Percentiles rank a stretch among this genome's conserved stretches.
Evolutionary conservation across 805 yeast species (phyloP).

Genomic region (Saturnispora serradocipensis): DNA sequence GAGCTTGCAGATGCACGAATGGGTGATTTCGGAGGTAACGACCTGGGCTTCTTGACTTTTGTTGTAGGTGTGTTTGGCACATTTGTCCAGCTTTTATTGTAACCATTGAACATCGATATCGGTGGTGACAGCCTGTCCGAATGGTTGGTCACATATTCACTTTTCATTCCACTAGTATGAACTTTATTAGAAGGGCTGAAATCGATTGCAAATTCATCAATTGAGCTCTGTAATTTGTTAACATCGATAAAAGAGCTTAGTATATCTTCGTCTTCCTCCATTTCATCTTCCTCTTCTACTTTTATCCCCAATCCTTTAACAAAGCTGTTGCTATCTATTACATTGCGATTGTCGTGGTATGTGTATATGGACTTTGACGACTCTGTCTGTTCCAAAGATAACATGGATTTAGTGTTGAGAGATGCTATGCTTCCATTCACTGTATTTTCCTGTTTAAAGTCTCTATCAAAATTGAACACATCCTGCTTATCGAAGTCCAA

Average conservation of each 20-base stretch:
- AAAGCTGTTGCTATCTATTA: background rate
- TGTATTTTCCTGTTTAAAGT: background rate
- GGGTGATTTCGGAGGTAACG: background rate
- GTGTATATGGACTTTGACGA: background rate
- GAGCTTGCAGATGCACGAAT: background rate
- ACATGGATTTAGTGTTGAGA: background rate
- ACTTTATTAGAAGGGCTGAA: background rate
- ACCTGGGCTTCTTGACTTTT: background rate
- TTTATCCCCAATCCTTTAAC: background rate
- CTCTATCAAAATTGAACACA: background rate
- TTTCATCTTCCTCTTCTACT: background rate
- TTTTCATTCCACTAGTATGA: background rate
- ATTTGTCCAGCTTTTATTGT: background rate
- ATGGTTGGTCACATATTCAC: background rate
- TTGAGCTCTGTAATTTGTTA: background rate
- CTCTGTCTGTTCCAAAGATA: background rate
- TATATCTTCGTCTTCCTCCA: background rate
- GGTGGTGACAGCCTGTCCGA: background rate
- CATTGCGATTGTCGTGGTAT: background rate
- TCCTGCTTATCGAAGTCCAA: background rate
- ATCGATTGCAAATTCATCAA: background rate
- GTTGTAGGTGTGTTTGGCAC: background rate
- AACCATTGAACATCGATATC: background rate
- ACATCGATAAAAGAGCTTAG: slow-evolving; percentile 2
- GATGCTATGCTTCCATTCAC: background rate